Evolutionary conservation across 1,284 basidiomycete species (phyloP).

Genomic region (Pisolithus thermaeus): DNA sequence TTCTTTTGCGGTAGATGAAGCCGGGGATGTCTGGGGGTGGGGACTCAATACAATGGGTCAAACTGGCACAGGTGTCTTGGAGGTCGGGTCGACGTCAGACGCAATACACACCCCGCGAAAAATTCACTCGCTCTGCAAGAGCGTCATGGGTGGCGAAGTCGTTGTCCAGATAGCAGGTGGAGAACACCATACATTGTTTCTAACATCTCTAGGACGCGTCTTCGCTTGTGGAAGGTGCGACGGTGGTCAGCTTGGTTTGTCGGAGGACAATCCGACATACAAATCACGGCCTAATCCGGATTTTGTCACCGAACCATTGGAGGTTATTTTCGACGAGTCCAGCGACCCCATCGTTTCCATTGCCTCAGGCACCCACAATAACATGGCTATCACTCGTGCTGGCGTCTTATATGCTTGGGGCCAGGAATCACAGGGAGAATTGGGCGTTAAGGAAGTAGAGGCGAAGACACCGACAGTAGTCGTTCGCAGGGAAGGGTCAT

Average conservation of each 20-base stretch:
- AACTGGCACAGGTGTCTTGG: slow-evolving; percentile 46
- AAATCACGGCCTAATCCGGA: slow-evolving; percentile 46
- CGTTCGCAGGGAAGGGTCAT: slow-evolving; percentile 63
- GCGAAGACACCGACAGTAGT: slow-evolving; percentile 56
- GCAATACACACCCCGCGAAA: slow-evolving; percentile 67
- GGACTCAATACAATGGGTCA: slow-evolving; percentile 81
- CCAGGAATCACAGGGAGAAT: slow-evolving; percentile 69
- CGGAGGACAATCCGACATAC: slow-evolving; percentile 53
- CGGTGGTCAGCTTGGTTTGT: slow-evolving; percentile 72
- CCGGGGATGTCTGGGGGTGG: slow-evolving; percentile 86
- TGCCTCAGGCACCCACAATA: slow-evolving; percentile 76
- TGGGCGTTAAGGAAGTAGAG: slow-evolving; percentile 56
- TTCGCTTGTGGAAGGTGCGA: slow-evolving; percentile 80
- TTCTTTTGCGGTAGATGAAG: slow-evolving; percentile 84
- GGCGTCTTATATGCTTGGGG: slow-evolving; percentile 88
- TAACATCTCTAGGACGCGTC: slow-evolving; percentile 78
- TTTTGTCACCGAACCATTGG: slow-evolving; percentile 57
- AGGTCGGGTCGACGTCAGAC: slow-evolving; percentile 11
- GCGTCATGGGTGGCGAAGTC: slow-evolving; percentile 65
- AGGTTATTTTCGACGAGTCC: slow-evolving; percentile 57
- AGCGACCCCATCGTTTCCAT: slow-evolving; percentile 72
- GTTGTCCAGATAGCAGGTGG: slow-evolving; percentile 75
- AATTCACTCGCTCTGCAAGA: slow-evolving; percentile 62
- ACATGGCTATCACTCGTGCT: slow-evolving; percentile 71
- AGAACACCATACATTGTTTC: slow-evolving; percentile 84